Conservation (phyloP, 2,329 filamentous ascomycete species). For the Aspergillus unguis region DNA sequence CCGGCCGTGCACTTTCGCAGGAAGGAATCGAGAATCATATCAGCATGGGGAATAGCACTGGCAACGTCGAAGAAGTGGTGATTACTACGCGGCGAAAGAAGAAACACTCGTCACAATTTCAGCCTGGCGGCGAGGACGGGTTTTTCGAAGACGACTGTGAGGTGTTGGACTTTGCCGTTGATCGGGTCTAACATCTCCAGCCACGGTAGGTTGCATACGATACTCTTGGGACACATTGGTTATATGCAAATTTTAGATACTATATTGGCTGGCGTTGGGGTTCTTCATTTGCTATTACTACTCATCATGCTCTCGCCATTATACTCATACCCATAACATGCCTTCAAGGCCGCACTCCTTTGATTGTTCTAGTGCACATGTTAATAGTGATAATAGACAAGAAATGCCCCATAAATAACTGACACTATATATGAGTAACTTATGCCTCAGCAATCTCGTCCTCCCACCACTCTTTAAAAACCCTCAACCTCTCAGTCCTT, state of each 20-base stretch:
- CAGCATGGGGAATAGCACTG: slow-evolving; percentile 51
- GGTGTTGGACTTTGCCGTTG: slow-evolving; percentile 77
- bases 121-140: slow-evolving; percentile 56
- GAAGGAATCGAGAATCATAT: slow-evolving; percentile 48
- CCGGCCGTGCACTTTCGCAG: slow-evolving; percentile 26
- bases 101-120: slow-evolving; percentile 35
- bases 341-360: neutral
- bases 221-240: slow-evolving; percentile 16
- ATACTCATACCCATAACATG: neutral
- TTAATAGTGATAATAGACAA: slow-evolving; percentile 5
- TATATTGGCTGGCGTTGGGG: slow-evolving; percentile 20
- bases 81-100: slow-evolving; percentile 73
- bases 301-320: neutral
- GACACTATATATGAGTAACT: too few relatives aligned
- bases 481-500: slow-evolving; percentile 47
- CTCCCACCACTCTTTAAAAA: slow-evolving; percentile 55
- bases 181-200: slow-evolving; percentile 45
- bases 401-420: neutral
- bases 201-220: neutral
- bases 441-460: slow-evolving; percentile 40
- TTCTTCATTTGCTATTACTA: slow-evolving; percentile 10
- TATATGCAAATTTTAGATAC: slow-evolving; percentile 20
- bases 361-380: neutral
- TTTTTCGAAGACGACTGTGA: slow-evolving; percentile 95
- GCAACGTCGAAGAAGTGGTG: slow-evolving; percentile 71